Conservation (phyloP, 2,329 filamentous ascomycete genomes). For the Aspergillus hortae region DNA sequence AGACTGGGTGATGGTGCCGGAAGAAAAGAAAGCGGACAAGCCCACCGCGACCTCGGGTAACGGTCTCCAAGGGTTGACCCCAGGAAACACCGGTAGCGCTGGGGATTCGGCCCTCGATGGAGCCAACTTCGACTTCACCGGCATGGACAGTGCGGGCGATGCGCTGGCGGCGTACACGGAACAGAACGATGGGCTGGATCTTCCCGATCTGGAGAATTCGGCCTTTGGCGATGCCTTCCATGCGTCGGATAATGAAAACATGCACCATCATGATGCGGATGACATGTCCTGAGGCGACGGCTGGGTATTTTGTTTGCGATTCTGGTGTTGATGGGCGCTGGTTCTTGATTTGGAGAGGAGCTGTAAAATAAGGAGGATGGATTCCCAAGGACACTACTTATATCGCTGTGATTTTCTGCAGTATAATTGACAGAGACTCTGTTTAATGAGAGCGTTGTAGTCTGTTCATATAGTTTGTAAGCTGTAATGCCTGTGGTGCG, state of each 20-base stretch:
- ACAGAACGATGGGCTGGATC: slow-evolving; percentile 50
- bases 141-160: slow-evolving; percentile 65
- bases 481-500: too few species aligned
- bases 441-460: too few species aligned
- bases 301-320: neutral
- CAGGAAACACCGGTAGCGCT: slow-evolving; percentile 15
- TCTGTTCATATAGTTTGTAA: too few species aligned
- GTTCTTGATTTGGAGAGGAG: neutral
- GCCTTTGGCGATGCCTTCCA: slow-evolving; percentile 84
- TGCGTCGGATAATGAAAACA: slow-evolving; percentile 46
- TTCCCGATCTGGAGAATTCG: slow-evolving; percentile 69
- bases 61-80: slow-evolving; percentile 22
- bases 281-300: slow-evolving; percentile 32
- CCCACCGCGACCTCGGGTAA: slow-evolving; percentile 18
- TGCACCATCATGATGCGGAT: slow-evolving; percentile 38
- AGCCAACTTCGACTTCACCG: slow-evolving; percentile 45
- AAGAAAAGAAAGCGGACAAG: slow-evolving; percentile 47
- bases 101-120: slow-evolving; percentile 33
- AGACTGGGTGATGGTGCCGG: slow-evolving; percentile 74
- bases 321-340: slow-evolving; percentile 14
- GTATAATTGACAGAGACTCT: too few species aligned
- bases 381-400: slow-evolving; percentile 1
- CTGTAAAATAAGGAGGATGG: neutral
- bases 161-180: slow-evolving; percentile 65
- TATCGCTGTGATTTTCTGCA: too few species aligned